These are phyloP conservation scores for Pseudogymnoascus pannorum DNA, from an alignment of 2,329 filamentous ascomycete genomes.

Conservation along the genomic window DNA sequence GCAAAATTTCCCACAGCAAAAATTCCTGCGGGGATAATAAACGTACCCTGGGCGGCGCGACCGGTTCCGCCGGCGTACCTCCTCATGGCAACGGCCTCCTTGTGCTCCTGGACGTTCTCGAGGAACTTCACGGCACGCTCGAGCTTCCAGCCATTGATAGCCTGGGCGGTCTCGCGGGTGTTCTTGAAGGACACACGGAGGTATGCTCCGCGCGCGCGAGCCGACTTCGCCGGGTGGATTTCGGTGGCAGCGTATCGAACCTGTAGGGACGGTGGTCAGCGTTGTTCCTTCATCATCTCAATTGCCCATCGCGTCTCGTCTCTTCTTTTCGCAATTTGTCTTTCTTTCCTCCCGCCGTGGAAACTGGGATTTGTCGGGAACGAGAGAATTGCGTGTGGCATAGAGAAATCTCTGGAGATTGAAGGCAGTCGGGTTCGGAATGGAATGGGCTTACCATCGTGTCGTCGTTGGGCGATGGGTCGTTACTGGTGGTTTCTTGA, in stretches of 20 bases:
- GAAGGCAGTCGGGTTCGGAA: constrained; percentile 8
- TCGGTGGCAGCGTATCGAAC: constrained; percentile 94
- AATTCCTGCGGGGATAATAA: constrained; percentile 5
- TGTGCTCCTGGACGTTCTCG: constrained; percentile 95
- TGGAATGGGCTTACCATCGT: constrained; percentile 16
- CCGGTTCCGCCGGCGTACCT: constrained; percentile 94
- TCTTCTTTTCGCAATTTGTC: neutral
- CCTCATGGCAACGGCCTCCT: constrained; percentile 97
- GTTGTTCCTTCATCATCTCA: constrained; percentile 2
- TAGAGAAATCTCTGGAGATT: neutral
- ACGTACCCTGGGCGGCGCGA: constrained; percentile 93
- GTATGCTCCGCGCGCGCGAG: constrained; percentile 96
- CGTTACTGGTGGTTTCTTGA: constrained; percentile 10
- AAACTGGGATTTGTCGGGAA: neutral
- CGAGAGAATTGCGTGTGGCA: neutral
- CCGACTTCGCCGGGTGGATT: constrained; percentile 84
- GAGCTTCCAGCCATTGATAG: constrained; percentile 78
- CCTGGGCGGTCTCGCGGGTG: constrained; percentile 98
- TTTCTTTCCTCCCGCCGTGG: neutral
- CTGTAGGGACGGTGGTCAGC: constrained; percentile 36
- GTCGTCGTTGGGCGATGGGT: constrained; percentile 15
- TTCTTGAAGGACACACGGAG: constrained; percentile 99
- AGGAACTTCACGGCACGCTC: constrained; percentile 93
- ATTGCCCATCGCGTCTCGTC: neutral
- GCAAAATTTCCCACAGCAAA: neutral